Base-by-base conservation (phyloP, 2,329 filamentous ascomycete species). In the Fusarium acutatum region DNA sequence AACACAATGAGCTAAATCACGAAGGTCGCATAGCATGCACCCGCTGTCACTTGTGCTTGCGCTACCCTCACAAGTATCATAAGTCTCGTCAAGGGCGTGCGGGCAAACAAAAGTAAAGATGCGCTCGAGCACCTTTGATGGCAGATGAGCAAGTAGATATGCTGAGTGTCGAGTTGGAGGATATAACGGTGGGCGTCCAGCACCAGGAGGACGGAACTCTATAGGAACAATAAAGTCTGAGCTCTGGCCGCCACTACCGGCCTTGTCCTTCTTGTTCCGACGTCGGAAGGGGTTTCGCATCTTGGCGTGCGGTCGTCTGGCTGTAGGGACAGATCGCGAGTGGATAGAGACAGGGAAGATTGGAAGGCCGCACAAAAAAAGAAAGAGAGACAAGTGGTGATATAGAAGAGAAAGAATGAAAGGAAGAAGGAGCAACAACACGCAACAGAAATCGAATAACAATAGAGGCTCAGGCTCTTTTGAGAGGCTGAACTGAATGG, bases 1-100 rank as follows among this genome's bases (percentile, higher is more conserved):
- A 43, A 91, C 90, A 81, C 94, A 96, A 81, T 94, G 91, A 59
- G 94, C 91, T 63, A 98, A 88, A 82, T 98, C 95, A 75, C 95
- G 91, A 85, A 96, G 88, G 84, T 97, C 94, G 84, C 96, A 98
- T 75, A 97, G 91, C 93, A 96, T 96, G 84, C 96, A 98, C 64
- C 91, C 91, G 83, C 94, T 91, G 75, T 93, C 92, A 56, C 90
- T 88, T 26, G 65, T 57, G 37, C 67, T 73, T 74, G 92, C 90
- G 67, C 92, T 94, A 78, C 93, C 89, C 84, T 98, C 96, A 79
- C 93, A 96, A 46, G 91, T 91, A 74, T 94, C 92, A 82, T 96
- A 97, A 67, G 88, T 91, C 79, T 91, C 87, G 82, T 98, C 95
- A 60, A 85, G 84, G 40, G 91, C 86, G 82, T 98, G 96, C 13